Percentiles rank a stretch among this genome's conserved stretches.
These are phyloP conservation scores for Boletellus emodensis DNA, from an alignment of 768 basidiomycete genomes.

Conservation along the genomic window DNA sequence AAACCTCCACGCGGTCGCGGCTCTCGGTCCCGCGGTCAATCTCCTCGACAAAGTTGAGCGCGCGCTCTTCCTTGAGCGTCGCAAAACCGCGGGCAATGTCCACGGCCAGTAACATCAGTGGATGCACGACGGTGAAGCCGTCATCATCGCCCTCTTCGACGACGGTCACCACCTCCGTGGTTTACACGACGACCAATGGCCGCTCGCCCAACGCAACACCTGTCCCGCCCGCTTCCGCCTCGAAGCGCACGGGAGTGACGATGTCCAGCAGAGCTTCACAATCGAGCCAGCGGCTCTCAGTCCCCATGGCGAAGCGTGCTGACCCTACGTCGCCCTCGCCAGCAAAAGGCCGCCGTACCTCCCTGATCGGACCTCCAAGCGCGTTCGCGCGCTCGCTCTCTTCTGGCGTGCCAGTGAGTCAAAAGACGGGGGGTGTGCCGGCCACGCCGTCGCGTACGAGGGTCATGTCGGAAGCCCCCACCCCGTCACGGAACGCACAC, in stretches of 20 bases:
- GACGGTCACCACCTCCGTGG: conserved; percentile 25
- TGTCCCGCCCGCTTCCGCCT: conserved; percentile 30
- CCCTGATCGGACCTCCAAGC: conserved; percentile 28
- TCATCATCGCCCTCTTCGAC: conserved; percentile 24
- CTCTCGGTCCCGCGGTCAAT: conserved; percentile 40
- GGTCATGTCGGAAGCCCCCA: conserved; percentile 41
- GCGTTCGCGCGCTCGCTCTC: conserved; percentile 21
- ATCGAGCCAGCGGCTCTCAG: conserved; percentile 36
- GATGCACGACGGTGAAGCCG: conserved; percentile 47
- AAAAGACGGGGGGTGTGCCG: conserved; percentile 20
- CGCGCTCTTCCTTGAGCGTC: conserved; percentile 41
- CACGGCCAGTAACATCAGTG: conserved; percentile 46
- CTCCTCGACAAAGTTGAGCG: conserved; percentile 17
- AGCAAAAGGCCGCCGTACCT: conserved; percentile 24
- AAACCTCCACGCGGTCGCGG: conserved; percentile 46
- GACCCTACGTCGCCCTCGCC: conserved; percentile 27
- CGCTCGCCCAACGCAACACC: conserved; percentile 54
- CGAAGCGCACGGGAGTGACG: conserved; percentile 38
- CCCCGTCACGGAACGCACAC: conserved; percentile 24
- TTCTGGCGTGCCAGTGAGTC: conserved; percentile 14
- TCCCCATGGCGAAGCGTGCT: conserved; percentile 31
- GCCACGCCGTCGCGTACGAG: conserved; percentile 39
- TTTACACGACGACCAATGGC: conserved; percentile 16
- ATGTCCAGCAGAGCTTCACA: conserved; percentile 37
- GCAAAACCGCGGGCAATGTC: conserved; percentile 54